Evolutionary conservation across 1,284 basidiomycete species (phyloP), one percentile per base, ranked within the genome.

Genomic region (Microbotryum violaceum): DNA sequence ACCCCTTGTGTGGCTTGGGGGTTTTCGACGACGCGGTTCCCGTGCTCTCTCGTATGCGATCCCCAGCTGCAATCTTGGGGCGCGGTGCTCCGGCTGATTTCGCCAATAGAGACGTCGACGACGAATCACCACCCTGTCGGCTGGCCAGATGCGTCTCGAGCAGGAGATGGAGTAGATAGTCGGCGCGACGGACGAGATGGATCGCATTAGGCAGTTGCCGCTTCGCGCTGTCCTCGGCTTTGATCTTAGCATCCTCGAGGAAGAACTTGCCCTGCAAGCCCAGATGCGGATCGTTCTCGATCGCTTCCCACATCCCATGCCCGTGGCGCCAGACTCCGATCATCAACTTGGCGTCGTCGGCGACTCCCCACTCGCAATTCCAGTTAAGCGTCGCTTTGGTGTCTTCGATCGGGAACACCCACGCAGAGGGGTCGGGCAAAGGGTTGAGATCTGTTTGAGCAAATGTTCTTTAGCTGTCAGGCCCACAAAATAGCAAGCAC

Each of bases 251-350:
- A 74, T 97, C 93, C 73, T 97, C 96, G 50, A 98, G 81, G 83
- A 97, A 98, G 78, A 98, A 94, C 75, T 94, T 96, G 75, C 88
- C 91, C 4, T 85, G 82, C 21, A 99, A 82, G 4, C 85, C 84
- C 4, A 99, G 84, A 59, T 84, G 83, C 3, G 84, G 77, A 75
- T 99, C 96, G 73, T 89, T 89, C 72, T 87, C 84, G 80, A 98
- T 97, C 50, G 83, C 81, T 74, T 98, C 96, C 96, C 96, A 99
- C 69, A 88, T 90, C 21, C 93, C 93, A 74, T 98, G 96, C 27
- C 96, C 96, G 71, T 98, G 88, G 54, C 87, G 75, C 81, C 83
- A 97, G 21, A 96, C 90, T 33, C 96, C 96, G 56, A 97, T 85
- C 27, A 98, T 82, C 16, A 99, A 81, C 83, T 91, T 89, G 3